Conservation (phyloP, 2,329 filamentous ascomycete genomes). For the Fusarium liriodendri region DNA sequence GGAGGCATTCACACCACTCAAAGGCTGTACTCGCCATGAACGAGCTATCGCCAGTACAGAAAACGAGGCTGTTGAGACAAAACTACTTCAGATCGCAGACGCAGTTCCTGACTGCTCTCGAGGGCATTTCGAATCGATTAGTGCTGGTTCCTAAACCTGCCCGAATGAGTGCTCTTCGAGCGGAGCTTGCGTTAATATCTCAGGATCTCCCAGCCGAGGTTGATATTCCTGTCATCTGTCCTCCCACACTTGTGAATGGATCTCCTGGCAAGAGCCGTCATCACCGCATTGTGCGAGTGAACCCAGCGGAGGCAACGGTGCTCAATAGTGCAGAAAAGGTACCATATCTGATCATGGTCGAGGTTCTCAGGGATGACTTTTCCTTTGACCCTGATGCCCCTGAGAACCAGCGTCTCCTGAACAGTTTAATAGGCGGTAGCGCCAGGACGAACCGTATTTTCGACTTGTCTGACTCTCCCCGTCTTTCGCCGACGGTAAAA, state of each 20-base stretch:
- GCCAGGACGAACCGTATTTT: constrained; percentile 71
- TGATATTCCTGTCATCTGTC: constrained; percentile 85
- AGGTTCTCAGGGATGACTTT: constrained; percentile 84
- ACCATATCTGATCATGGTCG: constrained; percentile 86
- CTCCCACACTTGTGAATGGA: constrained; percentile 78
- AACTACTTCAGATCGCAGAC: constrained; percentile 88
- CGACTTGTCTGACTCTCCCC: constrained; percentile 74
- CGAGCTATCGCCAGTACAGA: constrained; percentile 74
- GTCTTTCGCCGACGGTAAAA: constrained; percentile 55
- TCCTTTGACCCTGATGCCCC: constrained; percentile 81
- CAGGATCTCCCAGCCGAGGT: constrained; percentile 86
- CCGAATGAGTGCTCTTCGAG: constrained; percentile 81
- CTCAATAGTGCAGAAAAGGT: constrained; percentile 89
- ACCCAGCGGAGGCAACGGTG: constrained; percentile 85
- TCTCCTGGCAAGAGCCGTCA: constrained; percentile 80
- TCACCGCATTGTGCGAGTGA: constrained; percentile 84
- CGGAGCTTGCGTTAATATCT: constrained; percentile 82
- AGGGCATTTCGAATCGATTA: constrained; percentile 86
- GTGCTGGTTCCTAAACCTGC: constrained; percentile 85
- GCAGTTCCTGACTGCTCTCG: constrained; percentile 81
- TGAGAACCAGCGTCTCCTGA: constrained; percentile 76
- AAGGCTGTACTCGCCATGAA: constrained; percentile 68
- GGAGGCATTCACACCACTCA: constrained; percentile 71
- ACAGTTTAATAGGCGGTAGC: constrained; percentile 67
- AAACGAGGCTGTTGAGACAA: constrained; percentile 77